Conservation (phyloP, 495 filamentous ascomycete genomes). For the Usnea hakonensis region DNA sequence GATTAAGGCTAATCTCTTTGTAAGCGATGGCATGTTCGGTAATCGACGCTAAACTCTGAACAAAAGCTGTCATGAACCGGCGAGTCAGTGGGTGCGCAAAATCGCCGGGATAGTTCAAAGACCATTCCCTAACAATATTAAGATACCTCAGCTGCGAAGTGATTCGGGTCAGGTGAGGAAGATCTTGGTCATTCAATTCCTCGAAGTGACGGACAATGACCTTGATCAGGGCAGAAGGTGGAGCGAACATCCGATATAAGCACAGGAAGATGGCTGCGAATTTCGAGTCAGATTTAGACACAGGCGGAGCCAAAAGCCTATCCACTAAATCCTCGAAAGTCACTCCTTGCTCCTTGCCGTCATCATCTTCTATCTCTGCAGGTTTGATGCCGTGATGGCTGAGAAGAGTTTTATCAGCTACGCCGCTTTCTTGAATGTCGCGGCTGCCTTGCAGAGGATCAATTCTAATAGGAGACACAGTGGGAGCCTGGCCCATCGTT, state of each 20-base stretch:
- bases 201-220: constrained; percentile 67
- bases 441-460: not conserved
- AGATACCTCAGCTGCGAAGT: constrained; percentile 76
- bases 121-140: constrained; percentile 79
- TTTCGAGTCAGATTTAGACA: constrained; percentile 78
- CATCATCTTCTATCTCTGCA: constrained; percentile 6
- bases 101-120: constrained; percentile 83
- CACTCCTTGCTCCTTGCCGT: constrained; percentile 49
- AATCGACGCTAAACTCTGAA: constrained; percentile 56
- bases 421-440: constrained; percentile 1
- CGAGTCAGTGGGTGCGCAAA: constrained; percentile 76
- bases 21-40: constrained; percentile 73
- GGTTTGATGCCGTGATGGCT: constrained; percentile 1
- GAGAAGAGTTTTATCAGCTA: not conserved
- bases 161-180: constrained; percentile 55
- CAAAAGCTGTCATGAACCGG: constrained; percentile 61
- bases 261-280: constrained; percentile 83
- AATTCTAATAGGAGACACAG: not conserved
- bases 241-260: constrained; percentile 89
- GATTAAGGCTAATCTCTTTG: constrained; percentile 66
- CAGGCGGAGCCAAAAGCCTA: constrained; percentile 67
- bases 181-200: constrained; percentile 50
- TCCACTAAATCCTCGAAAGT: constrained; percentile 87
- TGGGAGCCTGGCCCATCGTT: not conserved
- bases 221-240: constrained; percentile 66